Evolutionary conservation across 495 filamentous ascomycete species (phyloP).

Genomic region (Lasiosphaeriaceae sp.): DNA sequence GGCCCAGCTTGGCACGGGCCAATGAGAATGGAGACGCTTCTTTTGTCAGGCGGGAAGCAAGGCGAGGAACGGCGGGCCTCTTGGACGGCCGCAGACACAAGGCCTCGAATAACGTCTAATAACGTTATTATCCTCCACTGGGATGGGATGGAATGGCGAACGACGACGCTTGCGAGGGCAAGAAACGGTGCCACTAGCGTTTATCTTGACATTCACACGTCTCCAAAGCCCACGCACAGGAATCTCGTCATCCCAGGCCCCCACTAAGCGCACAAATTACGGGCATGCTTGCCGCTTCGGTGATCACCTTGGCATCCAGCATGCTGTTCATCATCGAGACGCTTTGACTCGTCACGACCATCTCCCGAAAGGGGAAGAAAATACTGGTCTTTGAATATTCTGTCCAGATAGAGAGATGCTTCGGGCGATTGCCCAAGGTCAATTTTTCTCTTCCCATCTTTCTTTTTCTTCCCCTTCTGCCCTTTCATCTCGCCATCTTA

Average conservation of each 20-base stretch:
- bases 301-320: constrained; percentile 6
- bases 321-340: neutral
- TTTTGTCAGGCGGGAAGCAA: too few species aligned
- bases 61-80: too few species aligned
- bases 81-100: too few species aligned
- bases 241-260: constrained; percentile 8
- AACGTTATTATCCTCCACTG: too few species aligned
- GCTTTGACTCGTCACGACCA: neutral
- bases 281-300: constrained; percentile 3
- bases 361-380: neutral
- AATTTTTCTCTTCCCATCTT: too few species aligned
- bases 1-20: neutral
- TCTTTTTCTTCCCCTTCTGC: neutral
- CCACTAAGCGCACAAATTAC: constrained; percentile 9
- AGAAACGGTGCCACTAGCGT: neutral
- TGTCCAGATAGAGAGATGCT: neutral
- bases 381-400: neutral
- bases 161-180: neutral
- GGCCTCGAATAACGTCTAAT: too few species aligned
- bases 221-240: neutral
- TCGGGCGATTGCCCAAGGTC: neutral
- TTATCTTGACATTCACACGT: neutral
- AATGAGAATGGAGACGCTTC: neutral
- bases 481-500: neutral
- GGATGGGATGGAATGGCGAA: neutral